These are phyloP conservation scores for Allantophomopsis cytisporea DNA, from an alignment of 2,329 filamentous ascomycete genomes.

Conservation along the genomic window DNA sequence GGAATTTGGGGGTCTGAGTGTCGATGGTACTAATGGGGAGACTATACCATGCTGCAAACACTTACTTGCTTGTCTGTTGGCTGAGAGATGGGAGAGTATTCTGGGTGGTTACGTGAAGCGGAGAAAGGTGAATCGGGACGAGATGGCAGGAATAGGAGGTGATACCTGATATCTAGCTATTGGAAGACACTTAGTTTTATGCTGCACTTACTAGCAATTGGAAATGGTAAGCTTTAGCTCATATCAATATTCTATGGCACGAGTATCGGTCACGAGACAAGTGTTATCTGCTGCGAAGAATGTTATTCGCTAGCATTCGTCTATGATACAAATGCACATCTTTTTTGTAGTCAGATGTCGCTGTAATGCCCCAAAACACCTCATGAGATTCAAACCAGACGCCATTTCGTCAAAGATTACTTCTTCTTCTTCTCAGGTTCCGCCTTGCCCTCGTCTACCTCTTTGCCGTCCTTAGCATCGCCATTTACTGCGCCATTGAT, in stretches of 20 bases:
- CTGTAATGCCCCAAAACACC: constrained; percentile 12
- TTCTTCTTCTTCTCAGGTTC: constrained; percentile 36
- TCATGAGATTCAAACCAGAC: constrained; percentile 9
- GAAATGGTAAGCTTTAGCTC: background rate
- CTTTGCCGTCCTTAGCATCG: constrained; percentile 32
- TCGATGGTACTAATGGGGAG: constrained; percentile 2
- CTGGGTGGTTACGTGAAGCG: constrained; percentile 44
- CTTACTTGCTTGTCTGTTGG: constrained; percentile 69
- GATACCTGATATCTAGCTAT: constrained; percentile 2
- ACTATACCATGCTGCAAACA: constrained; percentile 67
- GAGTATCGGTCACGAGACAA: too few species aligned
- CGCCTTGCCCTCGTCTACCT: constrained; percentile 37
- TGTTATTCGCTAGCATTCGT: constrained; percentile 11
- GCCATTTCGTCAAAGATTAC: constrained; percentile 10
- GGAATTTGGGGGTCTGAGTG: constrained; percentile 36
- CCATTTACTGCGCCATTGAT: constrained; percentile 32
- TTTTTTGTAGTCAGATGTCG: constrained; percentile 8
- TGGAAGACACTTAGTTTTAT: background rate
- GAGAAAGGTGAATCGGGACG: constrained; percentile 40
- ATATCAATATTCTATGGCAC: too few species aligned
- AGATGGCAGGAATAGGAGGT: constrained; percentile 55
- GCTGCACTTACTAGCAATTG: background rate
- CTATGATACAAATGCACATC: constrained; percentile 19
- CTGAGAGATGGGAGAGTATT: constrained; percentile 44
- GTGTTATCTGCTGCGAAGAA: background rate